Base-by-base conservation (phyloP, 2,329 filamentous ascomycete species). In the Diaporthe australafricana region DNA sequence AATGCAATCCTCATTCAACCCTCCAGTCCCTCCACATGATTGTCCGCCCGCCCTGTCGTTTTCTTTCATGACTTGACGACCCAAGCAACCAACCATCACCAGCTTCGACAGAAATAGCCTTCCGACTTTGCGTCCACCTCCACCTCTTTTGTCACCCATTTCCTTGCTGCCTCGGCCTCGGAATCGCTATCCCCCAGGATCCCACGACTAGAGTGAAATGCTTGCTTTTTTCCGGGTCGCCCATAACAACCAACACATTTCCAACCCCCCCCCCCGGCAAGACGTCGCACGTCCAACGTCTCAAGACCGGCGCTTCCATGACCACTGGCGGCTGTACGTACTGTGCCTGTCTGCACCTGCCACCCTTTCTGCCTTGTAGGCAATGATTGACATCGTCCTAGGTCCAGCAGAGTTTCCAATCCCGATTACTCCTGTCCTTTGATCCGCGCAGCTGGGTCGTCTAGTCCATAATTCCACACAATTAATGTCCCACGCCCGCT, bases 271-370 rank as follows among this genome's bases (percentile, higher is more conserved):
- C 25, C 25, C 65, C 50, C 40, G 20, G 52, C 66, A 45, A 57
- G 22, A 57, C 66, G 45, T 68, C 52, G 52, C 52, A 68, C 66
- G 27, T 38, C 52, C 66, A 48, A 52, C 40, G 66, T 68, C 40
- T 68, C 52, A 48, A 68, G 66, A 56, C 65, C 17, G 52, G 66
- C 66, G 66, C 52, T 68, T 68, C 66, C 40, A 25, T n/a, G 27
- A 68, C 66, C 66, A 68, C 65, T 56, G 56, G 56, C 56, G 40
- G 40, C 20, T 47, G 56, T 62, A 32, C 25, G 40, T 47, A 32
- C 40, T 32, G 25, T 63, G 40, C 40, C 32, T 22, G 57, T 42
- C 25, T 30, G 30, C n/a, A 7, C 32, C 42, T 16, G 25, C 40
- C 27, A 16, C 27, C 25, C 48, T 38, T 50, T 35, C 63, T 53